Evolutionary conservation across 1,139 yeast genomes (phyloP).

Genomic region (Yamadazyma blattariae): DNA sequence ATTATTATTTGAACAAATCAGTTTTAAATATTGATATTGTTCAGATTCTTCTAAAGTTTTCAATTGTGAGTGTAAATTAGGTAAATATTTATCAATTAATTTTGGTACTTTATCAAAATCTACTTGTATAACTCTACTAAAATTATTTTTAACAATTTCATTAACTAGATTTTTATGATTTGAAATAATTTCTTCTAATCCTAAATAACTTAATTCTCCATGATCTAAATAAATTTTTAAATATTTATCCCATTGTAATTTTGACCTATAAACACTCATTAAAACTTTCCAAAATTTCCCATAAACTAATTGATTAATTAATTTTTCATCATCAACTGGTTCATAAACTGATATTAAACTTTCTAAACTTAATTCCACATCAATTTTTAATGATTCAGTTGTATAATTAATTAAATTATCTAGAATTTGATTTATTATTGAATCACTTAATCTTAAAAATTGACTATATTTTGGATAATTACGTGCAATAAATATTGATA

Average conservation of each 20-base stretch:
- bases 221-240: conserved; percentile 33
- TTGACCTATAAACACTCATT: conserved; percentile 52
- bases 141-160: conserved; percentile 31
- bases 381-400: conserved; percentile 41
- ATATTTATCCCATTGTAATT: conserved; percentile 52
- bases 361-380: conserved; percentile 72
- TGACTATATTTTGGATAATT: conserved; percentile 81
- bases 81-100: conserved; percentile 34
- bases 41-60: conserved; percentile 20
- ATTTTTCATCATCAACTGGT: conserved; percentile 47
- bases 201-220: conserved; percentile 12
- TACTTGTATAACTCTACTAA: conserved; percentile 30
- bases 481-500: conserved; percentile 69
- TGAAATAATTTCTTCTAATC: conserved; percentile 40
- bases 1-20: conserved; percentile 13
- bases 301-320: conserved; percentile 51
- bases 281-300: conserved; percentile 59
- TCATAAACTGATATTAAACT: conserved; percentile 61
- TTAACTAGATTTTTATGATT: conserved; percentile 23
- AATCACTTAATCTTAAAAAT: conserved; percentile 67
- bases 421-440: conserved; percentile 47
- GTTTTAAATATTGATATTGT: conserved; percentile 27
- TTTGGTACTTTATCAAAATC: conserved; percentile 36
- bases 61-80: conserved; percentile 36
- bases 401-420: conserved; percentile 47